Evolutionary conservation across 768 basidiomycete species (phyloP).

Genomic region (Cubamyces lactineus): DNA sequence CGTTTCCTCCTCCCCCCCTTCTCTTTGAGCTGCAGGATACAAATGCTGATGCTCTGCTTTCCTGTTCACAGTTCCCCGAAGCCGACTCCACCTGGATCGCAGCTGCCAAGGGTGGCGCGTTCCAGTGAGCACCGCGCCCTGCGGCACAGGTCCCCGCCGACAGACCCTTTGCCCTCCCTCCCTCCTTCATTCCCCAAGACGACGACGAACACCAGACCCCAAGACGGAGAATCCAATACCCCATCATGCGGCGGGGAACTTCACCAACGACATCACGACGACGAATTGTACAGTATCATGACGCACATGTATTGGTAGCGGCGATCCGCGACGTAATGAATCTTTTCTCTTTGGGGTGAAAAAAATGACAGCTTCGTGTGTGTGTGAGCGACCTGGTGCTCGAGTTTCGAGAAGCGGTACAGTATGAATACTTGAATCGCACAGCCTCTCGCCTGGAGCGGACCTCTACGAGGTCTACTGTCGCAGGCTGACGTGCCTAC

Average conservation of each 20-base stretch:
- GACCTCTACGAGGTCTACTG: no score
- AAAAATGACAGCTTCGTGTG: no score
- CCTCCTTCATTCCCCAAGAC: background rate
- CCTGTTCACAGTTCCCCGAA: conserved; percentile 11
- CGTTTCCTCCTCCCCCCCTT: background rate
- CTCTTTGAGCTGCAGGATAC: background rate
- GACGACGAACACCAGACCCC: background rate
- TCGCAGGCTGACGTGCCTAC: no score
- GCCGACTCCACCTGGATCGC: conserved; percentile 22
- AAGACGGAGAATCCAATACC: background rate
- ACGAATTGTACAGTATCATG: background rate
- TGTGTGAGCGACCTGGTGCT: background rate
- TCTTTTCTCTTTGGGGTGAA: background rate
- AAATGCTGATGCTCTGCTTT: background rate
- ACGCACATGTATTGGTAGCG: background rate
- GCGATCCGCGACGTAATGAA: conserved; percentile 1
- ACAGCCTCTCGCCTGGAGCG: no score
- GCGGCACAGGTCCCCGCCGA: no score
- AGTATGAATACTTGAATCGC: no score
- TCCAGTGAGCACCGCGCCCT: conserved; percentile 3
- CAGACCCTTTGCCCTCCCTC: no score
- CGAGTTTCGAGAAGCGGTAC: no score
- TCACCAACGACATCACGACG: background rate
- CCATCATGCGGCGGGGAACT: background rate
- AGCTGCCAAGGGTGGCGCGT: conserved; percentile 16